Percentiles rank a stretch among this genome's conserved stretches.
Conservation (phyloP, 352 stramenopile genomes). For the Pythium coloratum region DNA sequence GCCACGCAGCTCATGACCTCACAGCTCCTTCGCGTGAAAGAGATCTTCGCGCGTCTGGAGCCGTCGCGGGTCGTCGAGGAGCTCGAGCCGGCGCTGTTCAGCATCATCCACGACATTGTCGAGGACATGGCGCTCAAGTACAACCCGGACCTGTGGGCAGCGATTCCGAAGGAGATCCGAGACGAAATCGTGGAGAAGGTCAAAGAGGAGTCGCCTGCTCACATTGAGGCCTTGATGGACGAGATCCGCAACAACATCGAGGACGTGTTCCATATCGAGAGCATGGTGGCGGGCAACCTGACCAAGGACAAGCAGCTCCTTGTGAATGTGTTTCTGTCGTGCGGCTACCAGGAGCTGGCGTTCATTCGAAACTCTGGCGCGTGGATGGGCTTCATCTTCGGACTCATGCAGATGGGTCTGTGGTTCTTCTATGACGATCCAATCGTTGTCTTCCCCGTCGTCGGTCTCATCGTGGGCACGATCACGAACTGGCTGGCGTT, state of each 20-base stretch:
- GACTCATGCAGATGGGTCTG: constrained; percentile 86
- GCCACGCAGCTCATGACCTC: constrained; percentile 93
- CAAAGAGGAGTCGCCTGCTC: constrained; percentile 90
- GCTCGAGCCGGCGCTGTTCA: constrained; percentile 92
- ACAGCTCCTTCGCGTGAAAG: constrained; percentile 91
- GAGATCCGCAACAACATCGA: constrained; percentile 95
- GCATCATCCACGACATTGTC: constrained; percentile 85
- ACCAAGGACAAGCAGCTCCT: constrained; percentile 94
- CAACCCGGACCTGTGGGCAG: constrained; percentile 80
- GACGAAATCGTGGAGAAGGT: constrained; percentile 94
- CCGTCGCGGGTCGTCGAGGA: constrained; percentile 89
- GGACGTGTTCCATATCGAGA: constrained; percentile 94
- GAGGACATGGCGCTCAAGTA: constrained; percentile 90
- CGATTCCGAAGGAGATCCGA: constrained; percentile 79
- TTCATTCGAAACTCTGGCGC: constrained; percentile 92
- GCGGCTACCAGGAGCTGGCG: constrained; percentile 88
- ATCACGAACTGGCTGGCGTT: constrained; percentile 97
- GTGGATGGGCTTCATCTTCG: constrained; percentile 90
- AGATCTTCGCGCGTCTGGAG: constrained; percentile 93
- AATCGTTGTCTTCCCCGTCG: constrained; percentile 88
- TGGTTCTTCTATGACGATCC: constrained; percentile 85
- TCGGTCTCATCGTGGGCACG: constrained; percentile 95
- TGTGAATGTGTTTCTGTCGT: constrained; percentile 95
- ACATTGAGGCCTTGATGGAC: constrained; percentile 94
- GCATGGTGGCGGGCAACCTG: constrained; percentile 94